Percentiles rank a stretch among this genome's conserved stretches.
Conservation (phyloP, 2,329 filamentous ascomycete genomes). For the Cladosporium sp. region DNA sequence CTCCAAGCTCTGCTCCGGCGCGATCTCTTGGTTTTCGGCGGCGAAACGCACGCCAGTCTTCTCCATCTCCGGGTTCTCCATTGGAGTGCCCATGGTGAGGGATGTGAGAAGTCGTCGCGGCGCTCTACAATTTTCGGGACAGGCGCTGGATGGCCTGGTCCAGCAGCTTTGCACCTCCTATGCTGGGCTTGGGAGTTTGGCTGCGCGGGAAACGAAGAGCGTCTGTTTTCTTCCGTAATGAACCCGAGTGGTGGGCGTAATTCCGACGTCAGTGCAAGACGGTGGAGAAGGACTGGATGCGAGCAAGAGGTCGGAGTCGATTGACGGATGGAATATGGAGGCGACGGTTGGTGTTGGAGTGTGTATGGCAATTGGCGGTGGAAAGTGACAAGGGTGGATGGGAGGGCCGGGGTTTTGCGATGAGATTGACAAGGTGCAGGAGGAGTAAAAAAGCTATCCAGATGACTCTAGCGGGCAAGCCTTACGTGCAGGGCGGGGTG, state of each 20-base stretch:
- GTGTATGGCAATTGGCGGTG: not conserved
- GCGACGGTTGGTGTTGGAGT: too few species aligned
- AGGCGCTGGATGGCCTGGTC: too few species aligned
- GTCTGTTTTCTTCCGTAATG: not conserved
- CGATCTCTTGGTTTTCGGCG: conserved; percentile 65
- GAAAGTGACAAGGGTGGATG: not conserved
- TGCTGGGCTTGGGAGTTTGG: too few species aligned
- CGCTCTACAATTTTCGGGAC: too few species aligned
- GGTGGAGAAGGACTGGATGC: too few species aligned
- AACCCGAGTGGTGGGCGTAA: not conserved
- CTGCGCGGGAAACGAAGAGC: not conserved
- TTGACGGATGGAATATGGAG: too few species aligned
- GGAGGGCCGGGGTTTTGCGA: conserved; percentile 1
- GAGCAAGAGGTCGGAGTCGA: too few species aligned
- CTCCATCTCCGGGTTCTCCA: conserved; percentile 16
- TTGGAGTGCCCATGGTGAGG: conserved; percentile 14
- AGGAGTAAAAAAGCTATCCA: conserved; percentile 6
- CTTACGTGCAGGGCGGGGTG: conserved; percentile 4
- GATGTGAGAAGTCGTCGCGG: not conserved
- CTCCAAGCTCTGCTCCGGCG: conserved; percentile 39
- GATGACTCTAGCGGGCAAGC: conserved; percentile 6
- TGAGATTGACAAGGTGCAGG: not conserved
- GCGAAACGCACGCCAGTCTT: conserved; percentile 63
- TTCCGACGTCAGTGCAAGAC: conserved; percentile 2
- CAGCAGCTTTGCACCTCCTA: too few species aligned